A percentile compares a stretch with the other conserved stretches of the same genome.
phyloP scores from a whole-genome alignment of 352 stramenopile genomes.

The Phytophthora pluvialis region DNA sequence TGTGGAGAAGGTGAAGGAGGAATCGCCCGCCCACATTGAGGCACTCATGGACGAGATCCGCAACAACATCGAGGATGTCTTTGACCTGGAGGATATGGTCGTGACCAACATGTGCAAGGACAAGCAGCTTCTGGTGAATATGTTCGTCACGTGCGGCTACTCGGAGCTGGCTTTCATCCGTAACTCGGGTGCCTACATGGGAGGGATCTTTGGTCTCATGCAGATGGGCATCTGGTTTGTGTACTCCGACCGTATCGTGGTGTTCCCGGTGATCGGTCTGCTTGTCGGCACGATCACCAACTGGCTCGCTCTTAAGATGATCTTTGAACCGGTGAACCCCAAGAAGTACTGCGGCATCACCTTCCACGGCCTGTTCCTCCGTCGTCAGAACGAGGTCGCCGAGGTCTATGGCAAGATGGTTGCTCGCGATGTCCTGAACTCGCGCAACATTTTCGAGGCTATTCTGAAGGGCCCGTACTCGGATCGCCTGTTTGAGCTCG shows the following conservation, averaged over 20 bases:
- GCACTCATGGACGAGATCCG: slow-evolving; percentile 96
- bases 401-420: slow-evolving; percentile 90
- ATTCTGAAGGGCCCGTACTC: slow-evolving; percentile 91
- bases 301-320: slow-evolving; percentile 95
- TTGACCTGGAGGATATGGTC: slow-evolving; percentile 96
- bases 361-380: slow-evolving; percentile 95
- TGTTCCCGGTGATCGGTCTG: slow-evolving; percentile 92
- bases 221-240: slow-evolving; percentile 92
- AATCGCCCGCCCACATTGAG: slow-evolving; percentile 91
- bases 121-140: slow-evolving; percentile 96
- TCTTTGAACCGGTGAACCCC: slow-evolving; percentile 92
- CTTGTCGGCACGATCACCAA: slow-evolving; percentile 98
- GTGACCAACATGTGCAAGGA: slow-evolving; percentile 94
- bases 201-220: slow-evolving; percentile 88
- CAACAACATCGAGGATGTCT: slow-evolving; percentile 95
- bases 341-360: slow-evolving; percentile 89
- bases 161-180: slow-evolving; percentile 93
- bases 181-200: slow-evolving; percentile 91
- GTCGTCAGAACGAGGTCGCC: slow-evolving; percentile 91
- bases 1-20: slow-evolving; percentile 95
- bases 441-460: slow-evolving; percentile 89
- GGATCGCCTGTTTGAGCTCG: slow-evolving; percentile 85
- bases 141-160: slow-evolving; percentile 94
- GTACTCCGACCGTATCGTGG: slow-evolving; percentile 79
- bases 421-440: slow-evolving; percentile 84